These are phyloP conservation scores for Dryas integrifolia DNA, from an alignment of 331 rosid species.

Conservation along the genomic window DNA sequence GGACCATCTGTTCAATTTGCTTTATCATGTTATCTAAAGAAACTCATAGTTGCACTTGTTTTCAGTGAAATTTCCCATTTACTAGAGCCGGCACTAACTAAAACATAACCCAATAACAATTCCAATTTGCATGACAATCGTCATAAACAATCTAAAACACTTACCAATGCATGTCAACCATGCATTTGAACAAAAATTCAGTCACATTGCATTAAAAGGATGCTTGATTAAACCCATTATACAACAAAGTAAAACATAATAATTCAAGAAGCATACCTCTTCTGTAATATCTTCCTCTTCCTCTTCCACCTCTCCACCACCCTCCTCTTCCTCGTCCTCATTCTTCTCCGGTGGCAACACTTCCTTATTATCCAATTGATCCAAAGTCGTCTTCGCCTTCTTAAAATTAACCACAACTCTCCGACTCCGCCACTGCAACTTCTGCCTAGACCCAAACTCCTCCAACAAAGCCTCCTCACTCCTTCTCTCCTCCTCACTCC, in stretches of 20 bases:
- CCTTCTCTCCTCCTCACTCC: conserved; percentile 40
- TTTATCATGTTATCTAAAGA: background rate
- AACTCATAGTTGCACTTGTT: background rate
- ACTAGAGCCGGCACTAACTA: conserved; percentile 7
- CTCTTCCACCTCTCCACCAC: conserved; percentile 48
- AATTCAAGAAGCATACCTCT: conserved; percentile 50
- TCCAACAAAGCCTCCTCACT: conserved; percentile 59
- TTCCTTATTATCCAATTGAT: conserved; percentile 83
- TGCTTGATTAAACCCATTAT: background rate
- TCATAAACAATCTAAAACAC: background rate
- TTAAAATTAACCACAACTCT: conserved; percentile 56
- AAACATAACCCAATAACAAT: background rate
- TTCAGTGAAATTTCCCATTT: background rate
- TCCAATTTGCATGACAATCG: background rate
- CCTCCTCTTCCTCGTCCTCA: conserved; percentile 60
- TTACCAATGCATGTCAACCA: background rate
- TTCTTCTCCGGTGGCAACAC: conserved; percentile 52
- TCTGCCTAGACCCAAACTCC: conserved; percentile 81
- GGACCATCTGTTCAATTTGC: background rate
- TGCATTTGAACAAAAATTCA: background rate
- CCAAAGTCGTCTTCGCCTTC: conserved; percentile 83
- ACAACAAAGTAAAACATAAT: background rate
- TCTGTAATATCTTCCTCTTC: conserved; percentile 71
- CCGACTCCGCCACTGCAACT: conserved; percentile 69
- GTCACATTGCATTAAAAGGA: background rate